These are phyloP conservation scores for Aspergillus ustus DNA, from an alignment of 2,329 filamentous ascomycete species.

Conservation along the genomic window DNA sequence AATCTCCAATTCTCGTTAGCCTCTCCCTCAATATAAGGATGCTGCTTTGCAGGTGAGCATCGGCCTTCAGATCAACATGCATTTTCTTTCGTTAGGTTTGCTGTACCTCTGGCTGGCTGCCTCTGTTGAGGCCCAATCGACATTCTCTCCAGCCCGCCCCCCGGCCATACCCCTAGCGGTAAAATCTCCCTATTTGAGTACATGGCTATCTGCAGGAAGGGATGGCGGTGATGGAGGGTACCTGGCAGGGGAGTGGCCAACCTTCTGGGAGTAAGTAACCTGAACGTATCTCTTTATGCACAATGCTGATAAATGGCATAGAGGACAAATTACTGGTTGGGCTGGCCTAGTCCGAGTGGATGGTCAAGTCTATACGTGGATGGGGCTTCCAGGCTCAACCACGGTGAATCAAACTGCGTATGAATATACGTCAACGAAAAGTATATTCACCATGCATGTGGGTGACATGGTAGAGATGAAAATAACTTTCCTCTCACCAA, in stretches of 20 bases:
- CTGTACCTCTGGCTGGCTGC: conserved; percentile 31
- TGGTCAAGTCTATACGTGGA: conserved; percentile 67
- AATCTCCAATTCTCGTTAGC: neutral
- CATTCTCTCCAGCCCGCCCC: conserved; percentile 67
- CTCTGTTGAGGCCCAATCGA: conserved; percentile 48
- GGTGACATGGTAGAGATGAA: conserved; percentile 66
- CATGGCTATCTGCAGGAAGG: conserved; percentile 67
- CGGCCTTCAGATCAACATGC: conserved; percentile 32
- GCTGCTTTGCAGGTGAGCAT: conserved; percentile 28
- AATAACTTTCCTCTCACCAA: conserved; percentile 71
- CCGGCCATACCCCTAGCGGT: conserved; percentile 75
- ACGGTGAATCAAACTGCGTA: conserved; percentile 63
- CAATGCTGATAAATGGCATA: conserved; percentile 25
- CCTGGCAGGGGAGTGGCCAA: conserved; percentile 70
- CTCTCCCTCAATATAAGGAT: conserved; percentile 11
- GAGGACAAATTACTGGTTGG: conserved; percentile 66
- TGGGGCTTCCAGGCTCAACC: conserved; percentile 60
- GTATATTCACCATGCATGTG: conserved; percentile 70
- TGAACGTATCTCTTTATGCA: neutral
- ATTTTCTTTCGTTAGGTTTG: conserved; percentile 31
- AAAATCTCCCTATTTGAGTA: conserved; percentile 73
- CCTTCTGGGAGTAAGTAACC: conserved; percentile 67
- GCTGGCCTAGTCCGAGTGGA: conserved; percentile 72
- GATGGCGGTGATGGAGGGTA: conserved; percentile 68
- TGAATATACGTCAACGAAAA: conserved; percentile 74